These are phyloP conservation scores for Daldinia childiae DNA, from an alignment of 495 filamentous ascomycete species.

Conservation along the genomic window DNA sequence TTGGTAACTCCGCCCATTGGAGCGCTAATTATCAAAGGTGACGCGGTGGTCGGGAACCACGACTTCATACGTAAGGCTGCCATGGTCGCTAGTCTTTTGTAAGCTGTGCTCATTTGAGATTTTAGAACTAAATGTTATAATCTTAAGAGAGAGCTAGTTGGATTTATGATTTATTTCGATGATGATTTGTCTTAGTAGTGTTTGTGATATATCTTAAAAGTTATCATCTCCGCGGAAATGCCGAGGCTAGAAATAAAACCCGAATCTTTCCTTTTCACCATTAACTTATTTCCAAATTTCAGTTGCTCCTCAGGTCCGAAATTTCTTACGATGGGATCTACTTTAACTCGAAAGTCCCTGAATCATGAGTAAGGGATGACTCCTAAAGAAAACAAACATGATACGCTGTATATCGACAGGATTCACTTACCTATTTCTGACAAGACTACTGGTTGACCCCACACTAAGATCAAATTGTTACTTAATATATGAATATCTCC, in stretches of 20 bases:
- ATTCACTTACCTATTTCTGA: neutral
- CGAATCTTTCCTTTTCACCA: neutral
- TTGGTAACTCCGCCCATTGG: constrained; percentile 78
- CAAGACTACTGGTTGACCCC: neutral
- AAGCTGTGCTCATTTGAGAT: constrained; percentile 14
- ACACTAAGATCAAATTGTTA: neutral
- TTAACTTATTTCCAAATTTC: neutral
- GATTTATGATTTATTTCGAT: neutral
- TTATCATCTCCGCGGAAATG: neutral
- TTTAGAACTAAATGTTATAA: neutral
- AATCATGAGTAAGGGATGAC: neutral
- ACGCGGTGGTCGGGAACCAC: constrained; percentile 45
- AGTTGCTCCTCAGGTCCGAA: neutral
- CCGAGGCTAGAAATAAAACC: neutral
- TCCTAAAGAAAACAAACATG: neutral
- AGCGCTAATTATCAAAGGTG: constrained; percentile 67
- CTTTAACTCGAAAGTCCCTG: neutral
- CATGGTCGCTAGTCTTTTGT: constrained; percentile 33
- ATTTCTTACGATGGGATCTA: neutral
- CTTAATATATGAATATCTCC: neutral
- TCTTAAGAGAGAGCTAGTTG: neutral
- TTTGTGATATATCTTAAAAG: neutral
- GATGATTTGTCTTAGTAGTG: neutral
- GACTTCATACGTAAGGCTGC: constrained; percentile 40
- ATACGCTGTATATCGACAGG: neutral